Conservation (phyloP, 305 asterid genomes). For the Fraxinus angustifolia region DNA sequence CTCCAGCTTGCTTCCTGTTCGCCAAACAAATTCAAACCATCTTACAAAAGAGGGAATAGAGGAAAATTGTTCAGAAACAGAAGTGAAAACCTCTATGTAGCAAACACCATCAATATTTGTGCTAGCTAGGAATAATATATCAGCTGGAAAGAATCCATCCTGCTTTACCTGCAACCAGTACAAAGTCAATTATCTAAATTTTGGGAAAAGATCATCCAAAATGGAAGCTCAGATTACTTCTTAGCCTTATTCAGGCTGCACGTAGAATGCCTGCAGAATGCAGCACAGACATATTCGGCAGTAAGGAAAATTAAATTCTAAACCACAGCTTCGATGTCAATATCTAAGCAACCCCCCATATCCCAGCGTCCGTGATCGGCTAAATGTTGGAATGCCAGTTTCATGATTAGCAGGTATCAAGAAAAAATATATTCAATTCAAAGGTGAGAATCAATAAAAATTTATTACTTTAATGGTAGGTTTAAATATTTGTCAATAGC, state of each 20-base stretch:
- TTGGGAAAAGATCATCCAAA: slow-evolving; percentile 14
- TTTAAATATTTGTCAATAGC: neutral
- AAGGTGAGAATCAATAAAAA: neutral
- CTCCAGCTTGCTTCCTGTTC: neutral
- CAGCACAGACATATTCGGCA: slow-evolving; percentile 2
- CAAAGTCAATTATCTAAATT: slow-evolving; percentile 14
- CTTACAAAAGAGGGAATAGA: slow-evolving; percentile 6
- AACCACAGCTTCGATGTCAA: neutral
- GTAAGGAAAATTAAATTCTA: neutral
- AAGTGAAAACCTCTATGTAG: slow-evolving; percentile 75
- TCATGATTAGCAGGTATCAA: slow-evolving; percentile 5
- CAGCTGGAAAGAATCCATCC: slow-evolving; percentile 97
- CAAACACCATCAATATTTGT: slow-evolving; percentile 96
- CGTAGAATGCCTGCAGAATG: neutral
- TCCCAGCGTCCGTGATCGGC: neutral
- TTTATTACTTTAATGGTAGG: neutral
- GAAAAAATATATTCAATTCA: neutral
- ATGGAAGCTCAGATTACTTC: neutral
- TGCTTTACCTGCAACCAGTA: slow-evolving; percentile 72
- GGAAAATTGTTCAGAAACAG: slow-evolving; percentile 22
- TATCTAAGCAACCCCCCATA: neutral
- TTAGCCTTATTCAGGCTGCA: neutral
- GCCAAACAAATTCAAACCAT: neutral
- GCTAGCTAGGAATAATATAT: slow-evolving; percentile 87
- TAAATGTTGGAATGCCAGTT: neutral